A percentile compares a stretch with the other conserved stretches of the same genome.
These are phyloP conservation scores for Letharia columbiana DNA, from an alignment of 495 filamentous ascomycete genomes.

Conservation along the genomic window DNA sequence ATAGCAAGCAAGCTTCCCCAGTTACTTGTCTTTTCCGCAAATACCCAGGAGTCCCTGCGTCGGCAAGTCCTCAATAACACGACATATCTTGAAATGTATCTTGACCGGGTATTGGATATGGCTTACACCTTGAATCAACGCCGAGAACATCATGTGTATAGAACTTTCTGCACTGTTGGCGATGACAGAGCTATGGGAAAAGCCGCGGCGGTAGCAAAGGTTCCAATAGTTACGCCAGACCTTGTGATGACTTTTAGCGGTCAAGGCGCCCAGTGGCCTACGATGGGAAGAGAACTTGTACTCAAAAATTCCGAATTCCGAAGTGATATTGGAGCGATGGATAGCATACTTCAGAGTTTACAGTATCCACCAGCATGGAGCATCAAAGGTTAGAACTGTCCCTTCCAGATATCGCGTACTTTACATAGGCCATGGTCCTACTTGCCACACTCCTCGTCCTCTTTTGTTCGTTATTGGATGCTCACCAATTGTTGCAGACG, in stretches of 20 bases:
- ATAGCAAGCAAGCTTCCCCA: background rate
- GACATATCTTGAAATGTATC: conserved; percentile 14
- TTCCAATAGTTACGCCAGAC: background rate
- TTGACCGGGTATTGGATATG: conserved; percentile 17
- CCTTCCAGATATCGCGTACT: background rate
- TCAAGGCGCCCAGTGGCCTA: conserved; percentile 26
- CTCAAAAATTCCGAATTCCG: background rate
- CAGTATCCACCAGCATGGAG: background rate
- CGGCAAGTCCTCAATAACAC: background rate
- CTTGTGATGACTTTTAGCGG: conserved; percentile 27
- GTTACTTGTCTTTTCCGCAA: conserved; percentile 11
- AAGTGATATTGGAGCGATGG: conserved; percentile 5
- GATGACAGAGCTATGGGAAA: background rate
- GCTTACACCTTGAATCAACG: conserved; percentile 26
- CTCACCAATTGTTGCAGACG: background rate
- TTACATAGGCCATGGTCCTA: background rate
- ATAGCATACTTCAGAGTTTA: conserved; percentile 8
- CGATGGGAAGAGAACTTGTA: conserved; percentile 22
- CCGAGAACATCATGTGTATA: conserved; percentile 24
- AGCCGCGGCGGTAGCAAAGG: background rate
- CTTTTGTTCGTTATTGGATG: background rate
- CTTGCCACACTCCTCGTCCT: background rate
- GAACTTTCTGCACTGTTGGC: conserved; percentile 22
- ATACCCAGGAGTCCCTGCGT: conserved; percentile 11
- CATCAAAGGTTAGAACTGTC: background rate